These are phyloP conservation scores for Nemania diffusa DNA, from an alignment of 2,329 filamentous ascomycete species.

Conservation along the genomic window DNA sequence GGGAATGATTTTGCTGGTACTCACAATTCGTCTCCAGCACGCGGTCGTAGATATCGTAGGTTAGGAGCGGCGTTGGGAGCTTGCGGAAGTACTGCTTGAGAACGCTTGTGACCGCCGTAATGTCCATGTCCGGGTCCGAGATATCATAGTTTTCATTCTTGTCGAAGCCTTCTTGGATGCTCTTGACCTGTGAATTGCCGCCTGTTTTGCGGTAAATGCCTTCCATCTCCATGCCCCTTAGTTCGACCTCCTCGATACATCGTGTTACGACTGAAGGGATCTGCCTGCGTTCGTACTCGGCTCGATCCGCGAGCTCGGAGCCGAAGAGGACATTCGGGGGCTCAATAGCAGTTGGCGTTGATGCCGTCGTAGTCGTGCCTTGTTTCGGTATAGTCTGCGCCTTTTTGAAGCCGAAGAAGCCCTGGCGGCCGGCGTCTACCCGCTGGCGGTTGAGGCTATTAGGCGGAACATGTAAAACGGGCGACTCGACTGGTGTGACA, in stretches of 20 bases:
- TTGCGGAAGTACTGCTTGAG: slow-evolving; percentile 98
- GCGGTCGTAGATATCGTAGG: slow-evolving; percentile 90
- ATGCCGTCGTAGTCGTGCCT: slow-evolving; percentile 56
- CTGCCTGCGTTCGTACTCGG: slow-evolving; percentile 87
- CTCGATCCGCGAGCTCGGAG: slow-evolving; percentile 85
- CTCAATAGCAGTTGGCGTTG: slow-evolving; percentile 57
- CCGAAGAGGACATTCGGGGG: slow-evolving; percentile 78
- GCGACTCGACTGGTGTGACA: slow-evolving; percentile 63
- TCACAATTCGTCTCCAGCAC: slow-evolving; percentile 83
- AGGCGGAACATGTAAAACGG: slow-evolving; percentile 47
- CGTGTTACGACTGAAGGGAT: slow-evolving; percentile 91
- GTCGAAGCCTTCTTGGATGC: slow-evolving; percentile 92
- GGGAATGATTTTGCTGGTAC: slow-evolving; percentile 48
- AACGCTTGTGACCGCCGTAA: slow-evolving; percentile 94
- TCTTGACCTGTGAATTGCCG: slow-evolving; percentile 88
- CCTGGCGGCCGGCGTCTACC: slow-evolving; percentile 60
- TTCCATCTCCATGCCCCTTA: slow-evolving; percentile 96
- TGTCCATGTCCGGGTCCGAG: slow-evolving; percentile 91
- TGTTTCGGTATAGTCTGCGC: slow-evolving; percentile 64
- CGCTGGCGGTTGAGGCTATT: slow-evolving; percentile 49
- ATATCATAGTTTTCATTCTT: slow-evolving; percentile 88
- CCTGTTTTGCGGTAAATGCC: slow-evolving; percentile 98
- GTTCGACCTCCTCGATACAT: slow-evolving; percentile 96
- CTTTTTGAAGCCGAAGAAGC: slow-evolving; percentile 72
- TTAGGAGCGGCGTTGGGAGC: slow-evolving; percentile 87